These are phyloP conservation scores for Fragaria vesca DNA, from an alignment of 306 rosid species.

Conservation along the genomic window DNA sequence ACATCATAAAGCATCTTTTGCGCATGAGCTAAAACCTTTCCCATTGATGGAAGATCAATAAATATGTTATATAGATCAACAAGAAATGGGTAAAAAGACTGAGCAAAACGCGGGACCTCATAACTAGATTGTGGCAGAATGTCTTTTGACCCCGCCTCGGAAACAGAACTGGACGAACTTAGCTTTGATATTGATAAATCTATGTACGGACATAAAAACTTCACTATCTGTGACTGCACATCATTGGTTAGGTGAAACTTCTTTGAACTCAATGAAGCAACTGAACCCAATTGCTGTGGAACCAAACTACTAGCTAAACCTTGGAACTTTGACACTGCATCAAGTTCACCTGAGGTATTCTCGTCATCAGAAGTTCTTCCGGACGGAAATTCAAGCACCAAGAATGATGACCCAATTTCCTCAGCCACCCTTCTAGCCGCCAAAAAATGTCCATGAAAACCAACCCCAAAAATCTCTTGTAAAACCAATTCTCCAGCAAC, in stretches of 20 bases:
- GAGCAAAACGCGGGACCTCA: conserved; percentile 63
- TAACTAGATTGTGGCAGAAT: conserved; percentile 38
- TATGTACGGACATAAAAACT: conserved; percentile 41
- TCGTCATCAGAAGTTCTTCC: conserved; percentile 28
- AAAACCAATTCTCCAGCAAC: conserved; percentile 57
- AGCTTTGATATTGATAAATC: conserved; percentile 26
- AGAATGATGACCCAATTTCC: conserved; percentile 57
- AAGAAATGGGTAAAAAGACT: conserved; percentile 63
- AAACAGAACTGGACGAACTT: conserved; percentile 23
- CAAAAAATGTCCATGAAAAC: conserved; percentile 64
- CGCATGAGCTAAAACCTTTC: conserved; percentile 59
- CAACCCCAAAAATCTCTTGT: conserved; percentile 65
- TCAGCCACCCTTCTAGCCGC: conserved; percentile 65
- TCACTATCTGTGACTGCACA: conserved; percentile 36
- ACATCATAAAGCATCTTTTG: conserved; percentile 68
- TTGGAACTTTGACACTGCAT: conserved; percentile 31
- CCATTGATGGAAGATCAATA: conserved; percentile 54
- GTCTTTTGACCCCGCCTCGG: conserved; percentile 28
- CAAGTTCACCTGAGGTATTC: conserved; percentile 32
- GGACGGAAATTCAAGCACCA: conserved; percentile 50
- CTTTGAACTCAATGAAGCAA: conserved; percentile 26
- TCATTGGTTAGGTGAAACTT: conserved; percentile 44
- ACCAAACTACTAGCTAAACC: conserved; percentile 52
- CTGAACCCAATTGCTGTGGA: conserved; percentile 43
- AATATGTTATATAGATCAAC: conserved; percentile 62